Evolutionary conservation across 495 filamentous ascomycete species (phyloP), one percentile per base, ranked within the genome.

Genomic region (Pyrenopolyporus hunteri): DNA sequence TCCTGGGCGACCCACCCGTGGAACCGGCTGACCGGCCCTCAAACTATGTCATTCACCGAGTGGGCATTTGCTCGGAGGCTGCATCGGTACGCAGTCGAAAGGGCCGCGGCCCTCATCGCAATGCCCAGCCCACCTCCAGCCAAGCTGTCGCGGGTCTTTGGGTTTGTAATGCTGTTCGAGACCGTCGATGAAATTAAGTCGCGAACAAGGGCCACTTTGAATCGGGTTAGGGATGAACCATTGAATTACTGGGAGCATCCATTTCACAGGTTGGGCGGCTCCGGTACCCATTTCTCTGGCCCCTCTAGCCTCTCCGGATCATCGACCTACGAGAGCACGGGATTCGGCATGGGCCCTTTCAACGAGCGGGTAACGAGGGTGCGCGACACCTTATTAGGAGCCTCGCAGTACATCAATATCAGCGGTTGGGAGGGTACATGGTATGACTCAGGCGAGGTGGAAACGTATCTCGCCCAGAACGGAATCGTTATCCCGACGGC

Each of bases 381-480:
- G 33, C 62, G 59, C 26, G 72, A 76, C 28, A 69, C 70, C 9
- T 7, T 66, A 1, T 35, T 78, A 9, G 70, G 71, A 0, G 57
- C 59, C 42, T 62, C 69, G 37, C 71, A 79, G 57, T 71, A 78
- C 74, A 68, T 79, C 28, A 67, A 77, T 28, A 73, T 63, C 14
- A 54, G 78, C 6, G 83, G 81, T 0, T 80, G 86, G 67, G 78
- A 84, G 32, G 87, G 88, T 17, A 87, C 90, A 44, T 93, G 87
- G 80, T 88, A 89, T 60, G 87, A 92, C 60, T 78, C 86, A 4
- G 77, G 84, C 42, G 90, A 92, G 64, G 84, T 91, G 4, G 87
- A 92, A 70, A 76, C 83, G 7, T 91, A 86, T 69, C 78, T 93
- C 13, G 73, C 75, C 48, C 75, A 83, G 67, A 77, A 81, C 25